phyloP scores from a whole-genome alignment of 169 alveolate species.

The Toxoplasma gondii region DNA sequence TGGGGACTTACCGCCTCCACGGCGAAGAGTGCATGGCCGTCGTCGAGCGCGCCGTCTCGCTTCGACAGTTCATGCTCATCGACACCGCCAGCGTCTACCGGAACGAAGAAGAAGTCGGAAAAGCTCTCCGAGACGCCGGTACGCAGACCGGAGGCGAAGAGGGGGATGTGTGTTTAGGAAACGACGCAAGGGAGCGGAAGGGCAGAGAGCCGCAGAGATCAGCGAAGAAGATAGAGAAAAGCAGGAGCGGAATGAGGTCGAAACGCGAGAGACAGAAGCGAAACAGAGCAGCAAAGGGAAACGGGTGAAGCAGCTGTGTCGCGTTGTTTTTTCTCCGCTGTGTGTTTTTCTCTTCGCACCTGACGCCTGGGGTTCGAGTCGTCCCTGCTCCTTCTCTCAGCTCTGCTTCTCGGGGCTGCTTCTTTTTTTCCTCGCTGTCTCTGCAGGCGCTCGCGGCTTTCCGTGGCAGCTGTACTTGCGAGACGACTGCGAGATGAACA shows the following conservation, averaged over 20 bases:
- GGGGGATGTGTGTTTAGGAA: neutral
- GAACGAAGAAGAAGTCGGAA: constrained; percentile 58
- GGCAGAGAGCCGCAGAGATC: neutral
- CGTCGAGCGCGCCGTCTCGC: constrained; percentile 1
- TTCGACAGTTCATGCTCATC: constrained; percentile 31
- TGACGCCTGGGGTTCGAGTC: too few relatives aligned
- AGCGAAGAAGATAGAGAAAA: neutral
- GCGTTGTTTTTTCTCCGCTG: too few relatives aligned
- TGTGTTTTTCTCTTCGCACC: too few relatives aligned
- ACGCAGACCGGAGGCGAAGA: neutral
- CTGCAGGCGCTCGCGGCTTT: constrained; percentile 17
- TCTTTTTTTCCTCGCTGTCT: neutral
- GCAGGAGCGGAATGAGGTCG: too few relatives aligned
- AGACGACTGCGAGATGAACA: neutral
- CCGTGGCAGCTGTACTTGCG: constrained; percentile 39
- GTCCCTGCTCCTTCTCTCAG: neutral
- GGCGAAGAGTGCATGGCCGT: constrained; percentile 38
- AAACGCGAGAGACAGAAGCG: too few relatives aligned
- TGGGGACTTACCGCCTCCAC: constrained; percentile 61
- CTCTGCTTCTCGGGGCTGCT: neutral
- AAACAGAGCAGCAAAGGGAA: too few relatives aligned
- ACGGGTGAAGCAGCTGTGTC: too few relatives aligned
- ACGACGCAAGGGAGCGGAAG: neutral
- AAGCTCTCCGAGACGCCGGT: constrained; percentile 62
- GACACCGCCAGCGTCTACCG: constrained; percentile 63